Percentiles rank a stretch among this genome's conserved stretches.
Conservation (phyloP, 2,329 filamentous ascomycete species). For the Monosporascus sp. region DNA sequence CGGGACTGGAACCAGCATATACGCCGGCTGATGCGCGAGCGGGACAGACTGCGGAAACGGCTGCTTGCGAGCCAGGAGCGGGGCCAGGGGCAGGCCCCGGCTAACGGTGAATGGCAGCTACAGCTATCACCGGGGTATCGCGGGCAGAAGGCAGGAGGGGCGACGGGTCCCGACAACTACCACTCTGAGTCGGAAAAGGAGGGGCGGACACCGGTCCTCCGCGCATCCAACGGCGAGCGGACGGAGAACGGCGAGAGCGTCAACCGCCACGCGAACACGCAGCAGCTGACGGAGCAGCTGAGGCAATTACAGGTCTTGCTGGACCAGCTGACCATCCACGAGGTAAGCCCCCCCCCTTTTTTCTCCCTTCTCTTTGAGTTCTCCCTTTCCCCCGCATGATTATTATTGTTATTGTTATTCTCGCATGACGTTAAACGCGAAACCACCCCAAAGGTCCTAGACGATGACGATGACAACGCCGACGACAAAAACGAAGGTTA, state of each 20-base stretch:
- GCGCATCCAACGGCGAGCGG: neutral
- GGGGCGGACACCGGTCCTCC: neutral
- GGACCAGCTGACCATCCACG: conserved; percentile 8
- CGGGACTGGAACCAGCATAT: conserved; percentile 9
- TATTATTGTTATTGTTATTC: too few relatives aligned
- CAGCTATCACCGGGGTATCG: neutral
- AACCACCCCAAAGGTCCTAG: neutral
- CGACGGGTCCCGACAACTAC: too few relatives aligned
- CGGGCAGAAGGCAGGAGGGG: neutral
- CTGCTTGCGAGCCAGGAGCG: neutral
- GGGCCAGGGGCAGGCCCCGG: neutral
- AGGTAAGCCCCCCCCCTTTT: neutral
- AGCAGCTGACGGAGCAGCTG: conserved; percentile 8
- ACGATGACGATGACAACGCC: neutral
- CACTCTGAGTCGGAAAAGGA: too few relatives aligned
- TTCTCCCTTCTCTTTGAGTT: neutral
- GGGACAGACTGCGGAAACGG: conserved; percentile 8
- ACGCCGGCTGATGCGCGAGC: conserved; percentile 9
- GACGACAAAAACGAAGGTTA: neutral
- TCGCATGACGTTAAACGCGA: too few relatives aligned
- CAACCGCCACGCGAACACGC: neutral
- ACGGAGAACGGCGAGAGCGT: neutral
- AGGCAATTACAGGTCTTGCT: conserved; percentile 11
- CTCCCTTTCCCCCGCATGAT: neutral
- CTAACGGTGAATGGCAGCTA: neutral